Evolutionary conservation across 2,329 filamentous ascomycete genomes (phyloP).

Genomic region (Penicillium paneum): DNA sequence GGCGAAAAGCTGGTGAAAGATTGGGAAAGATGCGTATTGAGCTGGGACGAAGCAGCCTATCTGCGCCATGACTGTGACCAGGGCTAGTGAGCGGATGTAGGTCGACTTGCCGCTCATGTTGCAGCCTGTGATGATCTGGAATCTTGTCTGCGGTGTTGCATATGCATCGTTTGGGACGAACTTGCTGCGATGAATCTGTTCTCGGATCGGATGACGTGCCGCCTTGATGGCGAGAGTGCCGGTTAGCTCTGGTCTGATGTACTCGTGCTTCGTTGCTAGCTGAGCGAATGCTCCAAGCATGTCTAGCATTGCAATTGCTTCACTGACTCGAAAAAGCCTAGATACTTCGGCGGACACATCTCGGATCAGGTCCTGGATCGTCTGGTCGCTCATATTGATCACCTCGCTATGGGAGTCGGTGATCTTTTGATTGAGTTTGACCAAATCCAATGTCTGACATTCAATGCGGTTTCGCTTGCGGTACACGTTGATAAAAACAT

Average conservation of each 20-base stretch:
- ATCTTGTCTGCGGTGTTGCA: slow-evolving; percentile 72
- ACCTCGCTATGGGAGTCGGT: slow-evolving; percentile 80
- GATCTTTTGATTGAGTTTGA: slow-evolving; percentile 77
- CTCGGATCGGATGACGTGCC: slow-evolving; percentile 74
- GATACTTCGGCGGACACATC: slow-evolving; percentile 70
- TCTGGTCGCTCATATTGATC: slow-evolving; percentile 73
- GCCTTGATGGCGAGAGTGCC: slow-evolving; percentile 68
- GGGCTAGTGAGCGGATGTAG: slow-evolving; percentile 80
- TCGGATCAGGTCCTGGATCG: slow-evolving; percentile 68
- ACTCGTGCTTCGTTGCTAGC: slow-evolving; percentile 64
- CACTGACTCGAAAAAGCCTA: slow-evolving; percentile 76
- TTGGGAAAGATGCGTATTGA: slow-evolving; percentile 73
- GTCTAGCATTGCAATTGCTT: slow-evolving; percentile 81
- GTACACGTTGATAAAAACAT: slow-evolving; percentile 72
- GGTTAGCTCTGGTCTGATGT: slow-evolving; percentile 66
- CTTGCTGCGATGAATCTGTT: slow-evolving; percentile 64
- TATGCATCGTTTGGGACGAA: slow-evolving; percentile 92
- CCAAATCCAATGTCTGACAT: slow-evolving; percentile 79
- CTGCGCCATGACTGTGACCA: slow-evolving; percentile 90
- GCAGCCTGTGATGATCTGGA: slow-evolving; percentile 91
- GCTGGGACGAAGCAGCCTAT: slow-evolving; percentile 89
- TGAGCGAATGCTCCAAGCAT: slow-evolving; percentile 78
- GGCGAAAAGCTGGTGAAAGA: slow-evolving; percentile 81
- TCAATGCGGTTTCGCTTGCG: slow-evolving; percentile 73
- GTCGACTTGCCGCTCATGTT: slow-evolving; percentile 99